phyloP scores from a whole-genome alignment of 2,329 filamentous ascomycete species.

The Cercospora zeae-maydis region DNA sequence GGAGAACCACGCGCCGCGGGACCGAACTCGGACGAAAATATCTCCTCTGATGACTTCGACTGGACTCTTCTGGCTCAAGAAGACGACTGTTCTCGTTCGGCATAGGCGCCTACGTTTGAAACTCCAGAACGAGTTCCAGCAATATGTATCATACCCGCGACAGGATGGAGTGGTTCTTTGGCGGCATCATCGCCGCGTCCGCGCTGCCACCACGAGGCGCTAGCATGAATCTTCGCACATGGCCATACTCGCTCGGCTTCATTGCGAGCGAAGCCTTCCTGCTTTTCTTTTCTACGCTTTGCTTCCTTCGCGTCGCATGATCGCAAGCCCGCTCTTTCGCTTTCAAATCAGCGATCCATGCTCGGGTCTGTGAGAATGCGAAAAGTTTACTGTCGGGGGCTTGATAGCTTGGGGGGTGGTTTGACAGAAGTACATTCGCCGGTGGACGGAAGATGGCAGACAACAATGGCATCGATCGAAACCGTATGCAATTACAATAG shows the following conservation, averaged over 20 bases:
- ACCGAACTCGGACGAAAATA: not conserved
- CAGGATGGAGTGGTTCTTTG: not conserved
- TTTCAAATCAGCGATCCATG: not conserved
- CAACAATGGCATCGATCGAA: not conserved
- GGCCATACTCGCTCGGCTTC: not conserved
- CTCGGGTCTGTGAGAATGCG: not conserved
- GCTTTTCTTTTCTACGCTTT: not conserved
- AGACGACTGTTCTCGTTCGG: not conserved
- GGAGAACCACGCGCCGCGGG: not conserved
- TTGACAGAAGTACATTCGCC: not conserved
- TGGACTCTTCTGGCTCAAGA: slow-evolving; percentile 1
- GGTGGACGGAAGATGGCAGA: not conserved
- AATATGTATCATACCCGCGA: not conserved
- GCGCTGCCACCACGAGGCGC: no score
- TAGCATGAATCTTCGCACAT: not conserved
- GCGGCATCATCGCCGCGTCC: not conserved
- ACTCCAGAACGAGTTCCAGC: not conserved
- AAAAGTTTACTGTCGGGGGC: not conserved
- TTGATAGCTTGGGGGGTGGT: not conserved
- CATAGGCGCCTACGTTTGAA: not conserved
- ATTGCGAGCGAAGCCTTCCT: not conserved
- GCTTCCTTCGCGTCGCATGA: not conserved
- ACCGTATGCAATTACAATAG: not conserved
- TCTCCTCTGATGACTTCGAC: slow-evolving; percentile 6
- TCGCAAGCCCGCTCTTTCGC: not conserved